Percentiles rank a stretch among this genome's conserved stretches.
These are phyloP conservation scores for Pleodorina starrii DNA, from an alignment of 139 green algal species.

Conservation along the genomic window DNA sequence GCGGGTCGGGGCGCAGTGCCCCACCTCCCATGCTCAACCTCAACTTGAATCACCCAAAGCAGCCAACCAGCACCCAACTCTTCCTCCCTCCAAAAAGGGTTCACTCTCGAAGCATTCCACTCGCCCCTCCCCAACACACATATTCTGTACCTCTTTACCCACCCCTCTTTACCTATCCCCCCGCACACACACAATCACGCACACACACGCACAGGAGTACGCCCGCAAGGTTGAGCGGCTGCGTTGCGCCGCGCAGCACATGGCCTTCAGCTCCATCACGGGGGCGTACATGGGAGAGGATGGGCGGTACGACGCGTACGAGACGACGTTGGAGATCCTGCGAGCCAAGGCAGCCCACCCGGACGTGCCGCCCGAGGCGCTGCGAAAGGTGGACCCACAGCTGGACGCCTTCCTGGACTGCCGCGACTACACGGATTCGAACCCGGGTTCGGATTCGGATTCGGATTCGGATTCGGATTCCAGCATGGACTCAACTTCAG, in stretches of 20 bases:
- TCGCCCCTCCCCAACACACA: too few relatives aligned
- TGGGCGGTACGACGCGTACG: conserved; percentile 55
- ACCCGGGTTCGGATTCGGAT: too few relatives aligned
- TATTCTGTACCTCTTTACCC: too few relatives aligned
- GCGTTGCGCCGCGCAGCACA: conserved; percentile 53
- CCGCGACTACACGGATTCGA: conserved; percentile 1
- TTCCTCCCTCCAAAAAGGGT: too few relatives aligned
- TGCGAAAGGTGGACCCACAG: conserved; percentile 6
- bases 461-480: background rate
- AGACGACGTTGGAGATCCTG: conserved; percentile 56
- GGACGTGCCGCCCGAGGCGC: conserved; percentile 4
- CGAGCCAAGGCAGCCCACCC: conserved; percentile 31
- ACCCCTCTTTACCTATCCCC: too few relatives aligned
- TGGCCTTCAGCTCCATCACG: conserved; percentile 49
- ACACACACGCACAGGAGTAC: conserved; percentile 18
- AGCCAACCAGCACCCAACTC: too few relatives aligned
- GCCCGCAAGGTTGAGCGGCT: conserved; percentile 23
- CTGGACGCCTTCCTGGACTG: conserved; percentile 40
- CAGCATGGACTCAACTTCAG: too few relatives aligned
- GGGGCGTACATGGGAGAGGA: conserved; percentile 48
- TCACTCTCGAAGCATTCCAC: too few relatives aligned
- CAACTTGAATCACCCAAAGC: too few relatives aligned
- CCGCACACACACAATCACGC: too few relatives aligned
- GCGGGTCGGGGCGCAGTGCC: too few relatives aligned
- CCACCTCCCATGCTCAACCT: too few relatives aligned